Evolutionary conservation across 768 basidiomycete genomes (phyloP), one percentile per base, ranked within the genome.

Genomic region (Tremella fuciformis): DNA sequence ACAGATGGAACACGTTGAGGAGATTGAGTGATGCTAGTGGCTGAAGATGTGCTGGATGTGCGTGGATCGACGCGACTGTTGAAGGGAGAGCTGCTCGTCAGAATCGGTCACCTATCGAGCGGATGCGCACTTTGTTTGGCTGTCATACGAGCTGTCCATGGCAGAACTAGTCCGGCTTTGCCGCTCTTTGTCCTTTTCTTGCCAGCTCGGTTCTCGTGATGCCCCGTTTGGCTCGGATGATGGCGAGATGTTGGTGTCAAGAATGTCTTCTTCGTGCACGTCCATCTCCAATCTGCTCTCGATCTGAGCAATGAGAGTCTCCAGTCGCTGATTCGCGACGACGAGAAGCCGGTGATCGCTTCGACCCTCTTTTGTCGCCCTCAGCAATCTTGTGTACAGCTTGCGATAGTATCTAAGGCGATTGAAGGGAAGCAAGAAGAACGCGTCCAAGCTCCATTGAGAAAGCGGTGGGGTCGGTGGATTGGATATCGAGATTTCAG

Each of bases 351-450:
- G 83, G 74, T 98, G 87, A 74, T 98, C 94, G 63, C 86, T 89
- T 68, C 86, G 81, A 16, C 92, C 91, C 3, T 89, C 86, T 24
- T 84, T 83, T 1, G 91, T 92, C 69, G 87, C 89, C 77, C 88
- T 90, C 49, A 97, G 79, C 46, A 98, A 79, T 50, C 88, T 84
- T 51, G 83, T 82, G 73, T 98, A 98, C 0, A 98, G 81, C 74
- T 88, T 93, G 71, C 85, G 86, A 80, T 97, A 98, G 77, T 99
- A 98, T 67, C 85, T 85, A 57, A 99, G 79, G 42, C 96, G 84
- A 13, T 81, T 80, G 70, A 86, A 87, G 0, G 96, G 96, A 8
- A 98, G 82, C 13, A 88, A 78, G 79, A 99, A 99, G 19, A 98
- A 81, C 8, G 84, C 79, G 71, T 98, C 94, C 13, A 98, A 79